Evolutionary conservation across 2,329 filamentous ascomycete species (phyloP), one percentile per base, ranked within the genome.

Genomic region (Colletotrichum sojae): DNA sequence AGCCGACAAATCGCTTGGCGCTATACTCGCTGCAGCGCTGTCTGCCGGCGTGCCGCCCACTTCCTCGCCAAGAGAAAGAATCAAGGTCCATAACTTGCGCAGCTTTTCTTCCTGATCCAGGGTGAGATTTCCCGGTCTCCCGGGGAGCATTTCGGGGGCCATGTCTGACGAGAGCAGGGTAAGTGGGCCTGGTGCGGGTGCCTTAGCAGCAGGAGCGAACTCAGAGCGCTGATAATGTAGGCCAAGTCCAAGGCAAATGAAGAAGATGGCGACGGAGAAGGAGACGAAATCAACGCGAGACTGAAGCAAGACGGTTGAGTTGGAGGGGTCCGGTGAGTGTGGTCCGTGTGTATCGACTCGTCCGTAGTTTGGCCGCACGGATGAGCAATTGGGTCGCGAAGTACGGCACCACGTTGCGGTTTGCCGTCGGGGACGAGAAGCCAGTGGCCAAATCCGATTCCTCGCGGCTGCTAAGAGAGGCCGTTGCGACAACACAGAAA

Each of bases 61-160:
- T 6, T 73, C 74, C 9, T 82, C 78, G 27, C 81, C 73, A 52
- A 97, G 85, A 71, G 92, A 91, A 73, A 97, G 87, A 46, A 94
- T 86, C 62, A 90, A 84, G 15, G 87, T 81, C 96, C 96, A 99
- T 73, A 98, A 88, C 79, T 97, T 92, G 76, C 92, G 92, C 67
- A 99, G 84, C 83, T 97, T 98, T 72, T 89, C 88, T 75, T 97
- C 94, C 82, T 99, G 91, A 71, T 98, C 95, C 3, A 90, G 80
- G n/a, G 95, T 98, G 67, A 99, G 86, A 74, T 93, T 97, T 68
- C 94, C 94, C 63, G 94, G 89, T 70, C 94, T 90, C 61, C 96
- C 96, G 45, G 91, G 88, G 52, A 86, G 87, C 22, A 77, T 70
- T 73, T 85, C 80, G 36, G 75, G 74, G 49, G 83, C 75, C 85